Percentiles rank a stretch among this genome's conserved stretches.
phyloP scores from a whole-genome alignment of 305 asterid species.

The Stenogyne calaminthoides region DNA sequence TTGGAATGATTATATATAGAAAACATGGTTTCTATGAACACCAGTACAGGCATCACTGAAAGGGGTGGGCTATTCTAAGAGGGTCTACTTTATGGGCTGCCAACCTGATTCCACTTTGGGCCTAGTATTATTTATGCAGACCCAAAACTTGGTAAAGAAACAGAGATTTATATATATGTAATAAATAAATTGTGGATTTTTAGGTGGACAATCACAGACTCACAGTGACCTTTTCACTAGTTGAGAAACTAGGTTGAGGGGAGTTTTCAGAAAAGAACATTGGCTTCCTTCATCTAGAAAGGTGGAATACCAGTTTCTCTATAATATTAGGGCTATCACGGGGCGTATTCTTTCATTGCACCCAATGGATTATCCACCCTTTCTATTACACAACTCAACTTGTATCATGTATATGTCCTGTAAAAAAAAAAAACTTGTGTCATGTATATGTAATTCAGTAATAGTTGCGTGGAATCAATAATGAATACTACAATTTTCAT shows the following conservation, averaged over 20 bases:
- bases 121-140: not conserved
- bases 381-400: too few species aligned
- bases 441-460: too few species aligned
- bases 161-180: too few species aligned
- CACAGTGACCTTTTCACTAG: not conserved
- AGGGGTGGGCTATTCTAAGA: not conserved
- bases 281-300: conserved; percentile 1
- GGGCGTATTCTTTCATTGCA: too few species aligned
- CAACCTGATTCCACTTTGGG: not conserved
- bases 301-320: not conserved
- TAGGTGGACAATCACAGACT: conserved; percentile 4
- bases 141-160: not conserved
- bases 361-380: too few species aligned
- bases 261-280: not conserved
- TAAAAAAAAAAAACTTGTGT: too few species aligned
- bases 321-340: too few species aligned
- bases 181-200: not conserved
- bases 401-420: not conserved
- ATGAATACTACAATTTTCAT: not conserved
- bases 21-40: not conserved
- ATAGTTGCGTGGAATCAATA: not conserved
- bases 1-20: too few species aligned
- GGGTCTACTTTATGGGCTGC: not conserved
- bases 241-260: not conserved
- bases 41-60: not conserved